These are phyloP conservation scores for Heracleum sosnowskyi DNA, from an alignment of 129 eudicot species.

Conservation along the genomic window DNA sequence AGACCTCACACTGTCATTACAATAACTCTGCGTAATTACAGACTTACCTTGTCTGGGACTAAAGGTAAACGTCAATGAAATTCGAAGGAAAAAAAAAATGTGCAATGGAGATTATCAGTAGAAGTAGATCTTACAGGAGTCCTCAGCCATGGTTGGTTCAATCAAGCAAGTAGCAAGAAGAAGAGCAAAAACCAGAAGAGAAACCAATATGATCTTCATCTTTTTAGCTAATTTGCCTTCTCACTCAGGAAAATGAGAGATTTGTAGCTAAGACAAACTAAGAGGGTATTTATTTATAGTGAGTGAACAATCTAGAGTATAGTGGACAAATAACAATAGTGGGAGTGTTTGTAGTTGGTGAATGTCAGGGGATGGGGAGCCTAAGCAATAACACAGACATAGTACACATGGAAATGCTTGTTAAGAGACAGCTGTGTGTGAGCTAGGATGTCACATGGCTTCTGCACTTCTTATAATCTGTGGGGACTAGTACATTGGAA, in stretches of 20 bases:
- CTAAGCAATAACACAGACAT: not conserved
- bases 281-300: not conserved
- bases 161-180: constrained; percentile 22
- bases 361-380: constrained; percentile 3
- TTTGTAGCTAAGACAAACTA: not conserved
- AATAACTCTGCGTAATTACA: not conserved
- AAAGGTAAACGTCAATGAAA: not conserved
- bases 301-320: not conserved
- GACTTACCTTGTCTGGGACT: not conserved
- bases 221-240: not conserved
- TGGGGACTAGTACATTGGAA: constrained; percentile 6
- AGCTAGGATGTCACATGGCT: constrained; percentile 4
- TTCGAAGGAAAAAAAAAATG: not conserved
- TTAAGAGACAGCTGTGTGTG: constrained; percentile 2
- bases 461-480: not conserved
- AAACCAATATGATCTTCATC: constrained; percentile 15
- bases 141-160: constrained; percentile 22
- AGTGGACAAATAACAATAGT: not conserved
- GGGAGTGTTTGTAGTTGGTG: not conserved
- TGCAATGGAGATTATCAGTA: not conserved
- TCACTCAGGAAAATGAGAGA: not conserved
- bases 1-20: not conserved
- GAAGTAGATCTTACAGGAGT: constrained; percentile 2
- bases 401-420: constrained; percentile 1
- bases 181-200: constrained; percentile 13